These are phyloP conservation scores for Coffea eugenioides DNA, from an alignment of 257 asterid species.

Conservation along the genomic window DNA sequence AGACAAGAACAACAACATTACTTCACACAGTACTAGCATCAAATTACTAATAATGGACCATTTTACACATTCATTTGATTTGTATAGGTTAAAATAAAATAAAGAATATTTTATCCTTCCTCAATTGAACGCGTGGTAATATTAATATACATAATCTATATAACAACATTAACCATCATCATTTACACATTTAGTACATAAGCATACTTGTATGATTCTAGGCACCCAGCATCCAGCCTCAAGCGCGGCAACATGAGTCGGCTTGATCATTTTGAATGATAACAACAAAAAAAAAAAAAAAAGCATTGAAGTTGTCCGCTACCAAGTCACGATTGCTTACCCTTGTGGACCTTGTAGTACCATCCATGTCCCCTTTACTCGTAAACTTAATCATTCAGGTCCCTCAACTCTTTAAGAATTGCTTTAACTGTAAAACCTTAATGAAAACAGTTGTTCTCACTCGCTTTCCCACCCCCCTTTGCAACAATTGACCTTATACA, in stretches of 20 bases:
- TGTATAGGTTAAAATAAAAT: no score
- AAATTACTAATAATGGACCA: no score
- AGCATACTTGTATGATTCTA: background rate
- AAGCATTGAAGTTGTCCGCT: background rate
- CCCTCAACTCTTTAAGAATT: background rate
- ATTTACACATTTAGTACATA: background rate
- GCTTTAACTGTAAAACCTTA: background rate
- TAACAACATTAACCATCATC: background rate
- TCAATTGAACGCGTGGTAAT: no score
- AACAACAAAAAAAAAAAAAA: no score
- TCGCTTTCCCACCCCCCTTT: no score
- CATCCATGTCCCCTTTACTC: background rate
- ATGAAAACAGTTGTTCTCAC: background rate
- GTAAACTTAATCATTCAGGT: background rate
- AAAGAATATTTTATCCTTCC: no score
- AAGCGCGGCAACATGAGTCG: background rate
- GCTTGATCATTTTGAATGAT: background rate
- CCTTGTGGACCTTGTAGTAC: background rate
- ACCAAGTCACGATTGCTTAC: background rate
- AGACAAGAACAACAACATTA: no score
- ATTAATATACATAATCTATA: no score
- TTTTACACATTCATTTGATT: no score
- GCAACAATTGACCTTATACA: background rate
- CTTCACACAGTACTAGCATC: no score
- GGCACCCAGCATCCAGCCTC: background rate